A percentile compares a stretch with the other conserved stretches of the same genome.
Conservation (phyloP, 2,329 filamentous ascomycete genomes). For the Aspergillus sp. region DNA sequence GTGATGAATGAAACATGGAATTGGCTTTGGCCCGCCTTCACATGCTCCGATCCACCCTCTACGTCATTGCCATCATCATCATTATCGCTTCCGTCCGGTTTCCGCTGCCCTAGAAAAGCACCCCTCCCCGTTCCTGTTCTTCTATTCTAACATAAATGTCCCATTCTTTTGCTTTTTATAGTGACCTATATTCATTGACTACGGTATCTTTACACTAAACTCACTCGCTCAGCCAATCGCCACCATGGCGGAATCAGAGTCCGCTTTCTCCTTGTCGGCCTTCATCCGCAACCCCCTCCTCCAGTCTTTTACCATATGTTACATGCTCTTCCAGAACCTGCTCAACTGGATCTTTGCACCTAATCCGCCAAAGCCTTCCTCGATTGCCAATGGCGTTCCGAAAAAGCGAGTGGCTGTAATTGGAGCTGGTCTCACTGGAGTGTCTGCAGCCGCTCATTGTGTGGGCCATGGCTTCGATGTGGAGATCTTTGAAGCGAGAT, state of each 20-base stretch:
- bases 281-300: conserved; percentile 34
- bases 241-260: conserved; percentile 11
- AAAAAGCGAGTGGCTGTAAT: conserved; percentile 67
- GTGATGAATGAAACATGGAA: background rate
- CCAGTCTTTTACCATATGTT: conserved; percentile 32
- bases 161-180: background rate
- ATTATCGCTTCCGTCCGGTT: background rate
- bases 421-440: conserved; percentile 71
- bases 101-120: conserved; percentile 2
- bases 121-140: background rate
- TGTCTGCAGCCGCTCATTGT: conserved; percentile 78
- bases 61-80: conserved; percentile 19
- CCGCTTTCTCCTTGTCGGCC: conserved; percentile 18
- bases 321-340: conserved; percentile 32
- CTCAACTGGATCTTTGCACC: conserved; percentile 63
- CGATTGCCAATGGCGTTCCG: conserved; percentile 54
- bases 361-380: conserved; percentile 60
- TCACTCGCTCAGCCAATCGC: background rate
- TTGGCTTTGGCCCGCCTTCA: background rate
- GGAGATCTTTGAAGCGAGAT: conserved; percentile 72
- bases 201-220: background rate
- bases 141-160: background rate
- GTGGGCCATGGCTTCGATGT: conserved; percentile 85
- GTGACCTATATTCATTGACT: background rate
- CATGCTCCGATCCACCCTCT: conserved; percentile 14